Conservation (phyloP, 192 early-diverging fungal genomes). For the Mortierella claussenii region DNA sequence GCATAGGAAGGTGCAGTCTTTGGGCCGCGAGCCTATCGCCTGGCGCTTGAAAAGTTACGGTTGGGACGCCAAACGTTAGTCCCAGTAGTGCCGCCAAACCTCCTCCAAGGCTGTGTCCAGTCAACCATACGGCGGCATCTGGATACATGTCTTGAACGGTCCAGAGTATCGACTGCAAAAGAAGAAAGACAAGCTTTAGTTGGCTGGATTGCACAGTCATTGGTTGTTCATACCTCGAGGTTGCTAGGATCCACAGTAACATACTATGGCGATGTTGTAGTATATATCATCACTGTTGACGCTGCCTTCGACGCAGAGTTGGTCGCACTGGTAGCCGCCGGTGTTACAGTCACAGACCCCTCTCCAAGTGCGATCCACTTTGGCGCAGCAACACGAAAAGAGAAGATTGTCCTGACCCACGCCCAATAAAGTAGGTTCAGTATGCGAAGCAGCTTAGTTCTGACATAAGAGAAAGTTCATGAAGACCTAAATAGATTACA, state of each 20-base stretch:
- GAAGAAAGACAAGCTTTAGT: background rate
- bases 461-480: too few relatives aligned
- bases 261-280: conserved; percentile 71
- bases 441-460: too few relatives aligned
- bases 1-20: conserved; percentile 81
- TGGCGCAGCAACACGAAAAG: conserved; percentile 97
- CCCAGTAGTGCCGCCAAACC: conserved; percentile 79
- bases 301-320: conserved; percentile 68
- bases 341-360: conserved; percentile 87
- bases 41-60: conserved; percentile 84
- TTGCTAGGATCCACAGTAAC: too few relatives aligned
- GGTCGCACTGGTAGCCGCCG: conserved; percentile 65
- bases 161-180: conserved; percentile 69
- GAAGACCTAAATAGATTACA: background rate
- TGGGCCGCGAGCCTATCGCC: conserved; percentile 83
- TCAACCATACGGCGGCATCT: conserved; percentile 75
- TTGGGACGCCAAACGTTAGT: conserved; percentile 85
- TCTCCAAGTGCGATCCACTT: conserved; percentile 81
- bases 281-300: conserved; percentile 73
- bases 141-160: conserved; percentile 75
- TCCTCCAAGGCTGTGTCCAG: conserved; percentile 91
- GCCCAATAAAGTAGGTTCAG: too few relatives aligned
- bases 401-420: conserved; percentile 94
- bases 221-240: too few relatives aligned
- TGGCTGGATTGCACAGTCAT: too few relatives aligned